Evolutionary conservation across 345 rosid genomes (phyloP).

Genomic region (Rhodomyrtus tomentosa): DNA sequence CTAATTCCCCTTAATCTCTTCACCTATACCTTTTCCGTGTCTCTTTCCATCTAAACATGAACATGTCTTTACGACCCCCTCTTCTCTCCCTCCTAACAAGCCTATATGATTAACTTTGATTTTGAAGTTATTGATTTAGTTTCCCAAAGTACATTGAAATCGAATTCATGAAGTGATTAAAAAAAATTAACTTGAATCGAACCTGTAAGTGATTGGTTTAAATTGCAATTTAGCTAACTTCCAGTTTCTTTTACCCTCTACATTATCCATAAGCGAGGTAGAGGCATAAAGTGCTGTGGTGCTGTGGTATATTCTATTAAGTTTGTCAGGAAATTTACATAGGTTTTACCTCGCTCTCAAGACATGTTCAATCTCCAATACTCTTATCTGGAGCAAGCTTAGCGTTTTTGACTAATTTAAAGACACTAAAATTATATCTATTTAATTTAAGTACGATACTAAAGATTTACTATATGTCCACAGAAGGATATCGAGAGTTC

Average conservation of each 20-base stretch:
- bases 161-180: not conserved
- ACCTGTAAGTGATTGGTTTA: not conserved
- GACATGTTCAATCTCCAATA: not conserved
- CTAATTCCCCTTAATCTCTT: not conserved
- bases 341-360: not conserved
- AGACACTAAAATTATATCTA: not conserved
- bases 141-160: not conserved
- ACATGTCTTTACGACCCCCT: not conserved
- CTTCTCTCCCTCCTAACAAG: not conserved
- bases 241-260: not conserved
- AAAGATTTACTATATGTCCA: too few relatives aligned
- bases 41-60: not conserved
- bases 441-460: not conserved
- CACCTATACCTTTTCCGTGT: not conserved
- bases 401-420: not conserved
- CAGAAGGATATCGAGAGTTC: too few relatives aligned
- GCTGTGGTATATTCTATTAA: not conserved
- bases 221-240: not conserved
- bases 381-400: not conserved
- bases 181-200: not conserved
- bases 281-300: accelerated
- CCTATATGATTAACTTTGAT: not conserved
- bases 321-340: not conserved
- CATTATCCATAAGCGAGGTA: not conserved
- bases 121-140: not conserved